Percentiles rank a stretch among this genome's conserved stretches.
Evolutionary conservation across 129 eudicot species (phyloP).

Genomic region (Pseudognaphalium luteoalbum): DNA sequence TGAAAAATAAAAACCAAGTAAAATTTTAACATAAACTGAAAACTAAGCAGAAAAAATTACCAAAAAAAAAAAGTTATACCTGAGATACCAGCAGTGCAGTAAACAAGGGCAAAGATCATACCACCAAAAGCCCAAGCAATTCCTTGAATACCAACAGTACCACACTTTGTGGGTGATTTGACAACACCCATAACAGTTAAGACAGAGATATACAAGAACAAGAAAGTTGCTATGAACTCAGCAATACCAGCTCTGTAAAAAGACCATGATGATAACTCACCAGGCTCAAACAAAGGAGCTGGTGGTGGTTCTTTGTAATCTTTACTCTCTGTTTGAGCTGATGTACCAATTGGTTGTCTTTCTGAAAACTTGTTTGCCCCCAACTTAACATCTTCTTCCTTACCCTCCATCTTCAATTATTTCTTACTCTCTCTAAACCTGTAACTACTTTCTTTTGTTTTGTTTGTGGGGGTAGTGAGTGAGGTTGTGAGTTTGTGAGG

Average conservation of each 20-base stretch:
- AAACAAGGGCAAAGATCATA: constrained; percentile 23
- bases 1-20: not conserved
- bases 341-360: constrained; percentile 12
- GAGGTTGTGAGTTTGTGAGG: not conserved
- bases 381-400: constrained; percentile 19
- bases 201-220: constrained; percentile 20
- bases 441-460: not conserved
- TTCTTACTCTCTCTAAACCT: not conserved
- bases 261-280: constrained; percentile 22
- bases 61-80: not conserved
- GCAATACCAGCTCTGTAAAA: constrained; percentile 21
- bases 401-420: not conserved
- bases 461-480: not conserved
- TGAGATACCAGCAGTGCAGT: constrained; percentile 25
- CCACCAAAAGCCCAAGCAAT: constrained; percentile 26
- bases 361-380: constrained; percentile 19
- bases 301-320: constrained; percentile 22
- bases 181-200: constrained; percentile 21
- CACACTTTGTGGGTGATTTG: constrained; percentile 22
- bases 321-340: constrained; percentile 18
- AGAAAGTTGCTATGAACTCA: constrained; percentile 16
- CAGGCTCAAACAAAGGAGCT: constrained; percentile 19
- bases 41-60: not conserved
- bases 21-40: not conserved
- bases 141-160: constrained; percentile 19